Evolutionary conservation across 2,329 filamentous ascomycete genomes (phyloP).

Genomic region (Macrophomina tecta): DNA sequence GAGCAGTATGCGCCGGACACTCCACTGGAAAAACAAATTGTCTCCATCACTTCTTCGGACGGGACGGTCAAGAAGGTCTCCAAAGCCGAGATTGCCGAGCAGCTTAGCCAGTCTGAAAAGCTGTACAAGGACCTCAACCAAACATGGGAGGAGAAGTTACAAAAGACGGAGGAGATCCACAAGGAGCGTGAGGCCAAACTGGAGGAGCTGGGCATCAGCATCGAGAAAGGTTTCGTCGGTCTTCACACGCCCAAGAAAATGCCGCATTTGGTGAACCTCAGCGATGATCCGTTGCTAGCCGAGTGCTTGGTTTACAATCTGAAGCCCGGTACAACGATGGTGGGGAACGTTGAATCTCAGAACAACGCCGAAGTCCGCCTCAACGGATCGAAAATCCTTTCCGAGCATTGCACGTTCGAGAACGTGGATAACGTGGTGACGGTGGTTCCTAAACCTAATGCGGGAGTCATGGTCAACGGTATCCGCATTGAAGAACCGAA

Average conservation of each 20-base stretch:
- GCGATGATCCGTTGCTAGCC: constrained; percentile 78
- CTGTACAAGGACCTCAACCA: constrained; percentile 94
- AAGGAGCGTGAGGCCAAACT: constrained; percentile 94
- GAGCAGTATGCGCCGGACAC: constrained; percentile 92
- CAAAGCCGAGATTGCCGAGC: constrained; percentile 97
- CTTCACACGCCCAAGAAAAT: constrained; percentile 98
- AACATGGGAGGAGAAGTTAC: constrained; percentile 96
- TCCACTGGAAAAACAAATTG: constrained; percentile 92
- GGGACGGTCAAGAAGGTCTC: constrained; percentile 92
- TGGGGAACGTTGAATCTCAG: constrained; percentile 90
- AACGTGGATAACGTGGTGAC: constrained; percentile 94
- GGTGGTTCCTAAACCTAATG: constrained; percentile 85
- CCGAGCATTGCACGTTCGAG: constrained; percentile 93
- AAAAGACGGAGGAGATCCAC: constrained; percentile 95
- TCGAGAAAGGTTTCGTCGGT: constrained; percentile 96
- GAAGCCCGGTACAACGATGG: constrained; percentile 91
- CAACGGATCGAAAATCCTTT: constrained; percentile 90
- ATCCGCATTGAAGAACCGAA: constrained; percentile 85
- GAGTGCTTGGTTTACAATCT: constrained; percentile 98
- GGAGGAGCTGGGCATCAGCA: constrained; percentile 97
- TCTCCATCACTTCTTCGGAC: constrained; percentile 87
- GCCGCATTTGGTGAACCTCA: constrained; percentile 97
- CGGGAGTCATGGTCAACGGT: constrained; percentile 97
- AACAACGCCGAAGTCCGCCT: constrained; percentile 86
- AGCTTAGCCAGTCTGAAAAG: constrained; percentile 95